Conservation (phyloP, 495 filamentous ascomycete genomes). For the Glarea lozoyensis region DNA sequence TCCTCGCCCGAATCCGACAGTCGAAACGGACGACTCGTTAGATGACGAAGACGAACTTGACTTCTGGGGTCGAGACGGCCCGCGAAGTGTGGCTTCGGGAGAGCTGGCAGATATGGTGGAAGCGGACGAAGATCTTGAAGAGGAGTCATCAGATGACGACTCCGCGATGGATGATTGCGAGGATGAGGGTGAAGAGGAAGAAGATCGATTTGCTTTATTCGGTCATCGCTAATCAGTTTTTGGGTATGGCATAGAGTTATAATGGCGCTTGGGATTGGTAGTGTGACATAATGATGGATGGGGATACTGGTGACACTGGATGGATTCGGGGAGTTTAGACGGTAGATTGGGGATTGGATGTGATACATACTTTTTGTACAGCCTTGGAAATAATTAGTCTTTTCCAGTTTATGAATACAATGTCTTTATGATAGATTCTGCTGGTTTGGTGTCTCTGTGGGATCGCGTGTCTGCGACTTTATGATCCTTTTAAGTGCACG, state of each 20-base stretch:
- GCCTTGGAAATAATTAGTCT: no score
- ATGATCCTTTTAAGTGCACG: no score
- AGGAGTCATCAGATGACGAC: no score
- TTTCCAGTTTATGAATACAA: no score
- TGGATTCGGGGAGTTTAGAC: background rate
- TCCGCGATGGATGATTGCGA: conserved; percentile 27
- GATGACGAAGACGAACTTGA: conserved; percentile 44
- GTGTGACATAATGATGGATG: no score
- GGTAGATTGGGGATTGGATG: no score
- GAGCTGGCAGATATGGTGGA: conserved; percentile 38
- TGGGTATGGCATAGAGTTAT: no score
- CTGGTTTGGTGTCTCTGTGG: no score
- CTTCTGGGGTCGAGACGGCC: conserved; percentile 51
- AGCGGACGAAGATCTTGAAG: conserved; percentile 34
- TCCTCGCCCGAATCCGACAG: conserved; percentile 12
- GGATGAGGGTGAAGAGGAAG: conserved; percentile 39
- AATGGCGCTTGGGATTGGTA: conserved; percentile 2
- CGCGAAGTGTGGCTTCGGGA: conserved; percentile 19
- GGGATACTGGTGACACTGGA: no score
- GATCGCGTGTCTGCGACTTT: no score
- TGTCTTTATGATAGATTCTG: no score
- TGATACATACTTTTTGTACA: no score
- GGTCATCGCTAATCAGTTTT: conserved; percentile 52
- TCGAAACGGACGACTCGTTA: conserved; percentile 36
- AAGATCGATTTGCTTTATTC: conserved; percentile 56